Evolutionary conservation across 1,139 yeast genomes (phyloP), one percentile per base, ranked within the genome.

Genomic region (Kodamaea plutei): DNA sequence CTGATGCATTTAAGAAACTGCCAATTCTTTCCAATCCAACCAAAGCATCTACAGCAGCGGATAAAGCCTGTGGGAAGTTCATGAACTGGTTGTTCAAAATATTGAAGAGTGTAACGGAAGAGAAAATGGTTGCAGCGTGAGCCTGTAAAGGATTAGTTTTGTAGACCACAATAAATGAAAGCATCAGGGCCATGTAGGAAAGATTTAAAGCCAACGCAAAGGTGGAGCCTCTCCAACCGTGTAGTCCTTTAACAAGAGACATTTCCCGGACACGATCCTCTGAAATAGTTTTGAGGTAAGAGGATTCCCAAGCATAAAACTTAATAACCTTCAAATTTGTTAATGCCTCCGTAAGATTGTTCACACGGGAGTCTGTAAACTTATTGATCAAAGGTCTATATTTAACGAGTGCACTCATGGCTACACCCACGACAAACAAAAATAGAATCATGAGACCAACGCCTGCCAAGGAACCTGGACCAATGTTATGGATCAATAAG

Each of bases 91-190:
- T 62, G 4, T 76, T 52, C 41, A 73, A 61, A 21, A 77, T 69
- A 43, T 79, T 79, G 63, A 87, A 88, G 35, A 84, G 68, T 0
- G 91, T 72, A 32, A 88, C 63, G 9, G 95, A 81, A 0, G 96
- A 74, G 51, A 88, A 88, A n/a, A 87, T 76, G 20, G 71, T 61
- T 2, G 87, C 89, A 2, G 94, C 80, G 38, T 68, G 65, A 41
- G 76, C 68, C n/a, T 48, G 48, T 15, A 64, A 56, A 40, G 39
- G 31, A n/a, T 43, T 47, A 4, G 78, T 58, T 23, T 70, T 77
- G 43, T 79, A 79, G 43, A 84, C 59, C 1, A 79, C 79, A 41
- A 87, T 71, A 48, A 87, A 88, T 0, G 95, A 72, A 2, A 79
- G 65, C 72, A 83, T 68, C 3, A 93, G 81, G 1, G 89, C 76